phyloP scores from a whole-genome alignment of 164 flowering plant genomes.

The Vitis cinerea region DNA sequence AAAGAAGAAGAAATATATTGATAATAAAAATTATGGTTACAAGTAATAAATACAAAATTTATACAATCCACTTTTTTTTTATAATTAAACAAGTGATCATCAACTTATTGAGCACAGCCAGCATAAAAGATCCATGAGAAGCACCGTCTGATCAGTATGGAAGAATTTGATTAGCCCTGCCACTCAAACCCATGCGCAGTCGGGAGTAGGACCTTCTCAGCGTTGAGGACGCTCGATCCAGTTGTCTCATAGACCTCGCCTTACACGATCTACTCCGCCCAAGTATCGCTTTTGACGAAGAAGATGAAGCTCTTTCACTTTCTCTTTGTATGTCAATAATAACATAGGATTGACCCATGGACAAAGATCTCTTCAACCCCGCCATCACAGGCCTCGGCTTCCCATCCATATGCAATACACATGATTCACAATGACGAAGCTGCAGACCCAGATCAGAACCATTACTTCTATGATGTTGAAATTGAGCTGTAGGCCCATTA shows the following conservation, averaged over 20 bases:
- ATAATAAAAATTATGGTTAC: too few relatives aligned
- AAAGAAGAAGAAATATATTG: too few relatives aligned
- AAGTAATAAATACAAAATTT: too few relatives aligned
- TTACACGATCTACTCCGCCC: neutral
- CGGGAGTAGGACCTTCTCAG: conserved; percentile 18
- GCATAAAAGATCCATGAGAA: too few relatives aligned
- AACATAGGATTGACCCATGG: conserved; percentile 28
- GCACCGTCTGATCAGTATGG: neutral
- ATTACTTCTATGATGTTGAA: too few relatives aligned
- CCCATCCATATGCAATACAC: conserved; percentile 15
- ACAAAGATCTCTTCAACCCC: conserved; percentile 31
- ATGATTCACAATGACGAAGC: too few relatives aligned
- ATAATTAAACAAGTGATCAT: neutral
- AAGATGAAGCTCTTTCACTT: conserved; percentile 4
- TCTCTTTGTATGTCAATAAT: conserved; percentile 8
- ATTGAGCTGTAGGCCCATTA: too few relatives aligned
- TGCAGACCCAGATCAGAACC: too few relatives aligned
- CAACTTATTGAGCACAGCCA: too few relatives aligned
- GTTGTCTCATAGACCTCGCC: conserved; percentile 1
- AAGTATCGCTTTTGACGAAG: neutral
- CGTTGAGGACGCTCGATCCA: conserved; percentile 12
- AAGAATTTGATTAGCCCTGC: neutral
- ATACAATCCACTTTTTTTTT: too few relatives aligned
- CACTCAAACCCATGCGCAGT: neutral
- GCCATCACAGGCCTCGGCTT: neutral